Base-by-base conservation (phyloP, 1,139 yeast species). In the Geotrichum klebahnii region DNA sequence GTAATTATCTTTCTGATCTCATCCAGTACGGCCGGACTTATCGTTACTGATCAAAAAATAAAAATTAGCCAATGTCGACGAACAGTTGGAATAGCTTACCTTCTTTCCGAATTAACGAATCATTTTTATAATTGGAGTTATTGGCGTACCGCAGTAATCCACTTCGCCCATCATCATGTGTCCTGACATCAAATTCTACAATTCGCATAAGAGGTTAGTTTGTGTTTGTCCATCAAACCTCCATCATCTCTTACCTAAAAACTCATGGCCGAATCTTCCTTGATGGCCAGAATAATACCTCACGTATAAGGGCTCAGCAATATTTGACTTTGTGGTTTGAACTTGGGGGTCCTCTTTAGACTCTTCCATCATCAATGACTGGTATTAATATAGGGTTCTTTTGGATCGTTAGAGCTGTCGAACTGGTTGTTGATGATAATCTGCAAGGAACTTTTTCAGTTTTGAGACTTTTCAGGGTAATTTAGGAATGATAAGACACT, bases 381-480 rank as follows among this genome's bases (percentile, higher is more conserved):
- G 16, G n/a, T 32, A 10, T 32, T 4, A 5, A 5, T 32, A n/a
- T 10, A 5, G 17, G 12, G 16, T 32, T 5, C 35, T 32, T 32
- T 14, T 19, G 98, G 98, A 70, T 92, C 97, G 48, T 98, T 92
- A 58, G 98, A 92, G 80, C 92, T 92, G 72, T 98, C 98, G 69
- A 94, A 90, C 78, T 94, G 98, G 76, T 94, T 92, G 74, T 92
- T 92, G 59, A 92, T 89, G 65, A 92, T 90, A 60, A 94, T 80
- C 72, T 92, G 98, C 60, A 92, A 78, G 51, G 97, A 89, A 79
- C 98, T 32, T 19, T 32, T 32, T 14, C 35, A 5, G 5, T 32
- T 10, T 32, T 4, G 10, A 32, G 10, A 32, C 12, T 32, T 9
- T 32, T 32, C 35, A 32, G 35, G 35, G 35, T 32, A 32, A 32